Conservation (phyloP, 306 rosid species). For the Biancaea sappan region DNA sequence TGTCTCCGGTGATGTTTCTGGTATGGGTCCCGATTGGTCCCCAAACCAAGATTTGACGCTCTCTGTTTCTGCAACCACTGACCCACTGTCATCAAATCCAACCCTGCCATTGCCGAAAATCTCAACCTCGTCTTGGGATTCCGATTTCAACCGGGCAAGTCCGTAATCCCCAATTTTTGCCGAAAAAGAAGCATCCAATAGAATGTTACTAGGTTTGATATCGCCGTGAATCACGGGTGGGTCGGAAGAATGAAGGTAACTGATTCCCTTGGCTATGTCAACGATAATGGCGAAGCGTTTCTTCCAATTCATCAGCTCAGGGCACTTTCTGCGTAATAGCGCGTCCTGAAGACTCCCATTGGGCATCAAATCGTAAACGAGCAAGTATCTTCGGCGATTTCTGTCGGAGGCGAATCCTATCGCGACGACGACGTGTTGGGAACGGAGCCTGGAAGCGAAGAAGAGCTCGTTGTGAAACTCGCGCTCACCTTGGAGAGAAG, state of each 20-base stretch:
- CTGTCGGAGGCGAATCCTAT: constrained; percentile 58
- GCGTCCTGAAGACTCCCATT: constrained; percentile 74
- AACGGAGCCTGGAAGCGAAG: constrained; percentile 64
- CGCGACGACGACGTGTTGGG: constrained; percentile 41
- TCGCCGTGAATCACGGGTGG: constrained; percentile 90
- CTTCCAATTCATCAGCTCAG: constrained; percentile 61
- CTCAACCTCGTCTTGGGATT: constrained; percentile 39
- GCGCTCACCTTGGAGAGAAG: constrained; percentile 84
- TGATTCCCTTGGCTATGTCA: constrained; percentile 57
- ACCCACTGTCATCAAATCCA: constrained; percentile 67
- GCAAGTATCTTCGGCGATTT: constrained; percentile 54
- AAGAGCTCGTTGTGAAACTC: constrained; percentile 94
- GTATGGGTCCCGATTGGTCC: constrained; percentile 42
- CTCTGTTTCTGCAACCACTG: constrained; percentile 70
- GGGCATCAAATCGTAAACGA: constrained; percentile 62
- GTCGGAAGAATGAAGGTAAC: constrained; percentile 67
- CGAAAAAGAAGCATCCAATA: constrained; percentile 54
- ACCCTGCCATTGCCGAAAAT: constrained; percentile 41
- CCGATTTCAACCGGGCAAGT: constrained; percentile 68
- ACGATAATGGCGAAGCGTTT: constrained; percentile 43
- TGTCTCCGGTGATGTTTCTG: constrained; percentile 39
- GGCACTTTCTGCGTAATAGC: constrained; percentile 48
- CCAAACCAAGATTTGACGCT: constrained; percentile 68
- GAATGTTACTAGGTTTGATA: constrained; percentile 85
- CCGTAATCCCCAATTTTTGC: constrained; percentile 87